These are phyloP conservation scores for Rhodomyrtus tomentosa DNA, from an alignment of 345 rosid genomes.

Conservation along the genomic window DNA sequence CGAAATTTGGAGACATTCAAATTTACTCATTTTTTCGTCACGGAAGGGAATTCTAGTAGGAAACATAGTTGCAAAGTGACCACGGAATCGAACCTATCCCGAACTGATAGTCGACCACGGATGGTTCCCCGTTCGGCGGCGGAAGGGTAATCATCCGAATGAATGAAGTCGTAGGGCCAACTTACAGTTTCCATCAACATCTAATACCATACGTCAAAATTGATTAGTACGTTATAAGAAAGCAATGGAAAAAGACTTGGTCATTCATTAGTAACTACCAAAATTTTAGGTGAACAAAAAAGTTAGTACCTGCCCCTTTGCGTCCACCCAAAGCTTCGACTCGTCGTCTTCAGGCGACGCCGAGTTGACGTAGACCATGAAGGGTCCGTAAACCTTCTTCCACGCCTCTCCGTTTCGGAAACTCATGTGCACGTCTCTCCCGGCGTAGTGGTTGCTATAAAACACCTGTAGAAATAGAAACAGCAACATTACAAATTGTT, in stretches of 20 bases:
- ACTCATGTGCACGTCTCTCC: slow-evolving; percentile 6
- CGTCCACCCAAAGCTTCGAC: slow-evolving; percentile 23
- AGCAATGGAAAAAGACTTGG: background rate
- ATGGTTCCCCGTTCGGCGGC: slow-evolving; percentile 13
- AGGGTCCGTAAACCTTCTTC: slow-evolving; percentile 38
- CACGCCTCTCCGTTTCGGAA: slow-evolving; percentile 20
- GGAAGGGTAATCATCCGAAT: slow-evolving; percentile 16
- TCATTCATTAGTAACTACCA: background rate
- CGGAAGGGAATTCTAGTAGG: background rate
- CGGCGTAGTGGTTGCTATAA: slow-evolving; percentile 26
- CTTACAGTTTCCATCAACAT: slow-evolving; percentile 9
- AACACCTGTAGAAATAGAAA: slow-evolving; percentile 12
- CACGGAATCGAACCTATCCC: background rate
- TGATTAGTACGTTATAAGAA: background rate
- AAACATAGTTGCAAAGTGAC: background rate
- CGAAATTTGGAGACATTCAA: no score
- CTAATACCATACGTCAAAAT: background rate
- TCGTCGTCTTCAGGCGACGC: background rate
- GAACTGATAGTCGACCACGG: slow-evolving; percentile 10
- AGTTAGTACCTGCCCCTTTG: slow-evolving; percentile 18
- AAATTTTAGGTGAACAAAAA: background rate
- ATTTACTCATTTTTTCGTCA: no score
- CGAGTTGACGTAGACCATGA: slow-evolving; percentile 22
- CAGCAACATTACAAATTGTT: no score
- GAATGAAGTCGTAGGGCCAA: slow-evolving; percentile 25